These are phyloP conservation scores for Calcarisporium arbuscula DNA, from an alignment of 2,329 filamentous ascomycete genomes.

Conservation along the genomic window DNA sequence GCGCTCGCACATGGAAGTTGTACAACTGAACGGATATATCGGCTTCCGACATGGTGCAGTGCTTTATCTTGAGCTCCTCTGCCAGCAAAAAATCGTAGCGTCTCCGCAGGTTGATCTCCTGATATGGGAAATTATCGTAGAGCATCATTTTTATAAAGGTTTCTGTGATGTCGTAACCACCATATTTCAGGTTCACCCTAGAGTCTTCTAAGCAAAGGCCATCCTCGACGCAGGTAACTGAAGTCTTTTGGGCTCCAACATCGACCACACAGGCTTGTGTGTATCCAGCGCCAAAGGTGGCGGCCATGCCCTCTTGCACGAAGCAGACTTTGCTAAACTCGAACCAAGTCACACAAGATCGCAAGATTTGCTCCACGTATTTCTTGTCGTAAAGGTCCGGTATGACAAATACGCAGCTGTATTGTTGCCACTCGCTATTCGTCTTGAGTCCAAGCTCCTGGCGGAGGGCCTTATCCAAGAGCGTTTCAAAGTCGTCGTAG, in stretches of 20 bases:
- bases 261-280: constrained; percentile 93
- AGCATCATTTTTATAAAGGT: constrained; percentile 98
- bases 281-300: constrained; percentile 91
- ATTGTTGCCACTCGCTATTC: constrained; percentile 78
- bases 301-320: constrained; percentile 92
- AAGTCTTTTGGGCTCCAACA: constrained; percentile 94
- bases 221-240: constrained; percentile 93
- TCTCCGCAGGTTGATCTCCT: constrained; percentile 84
- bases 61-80: constrained; percentile 91
- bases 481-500: constrained; percentile 78
- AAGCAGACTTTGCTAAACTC: constrained; percentile 86
- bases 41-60: constrained; percentile 84
- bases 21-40: constrained; percentile 83
- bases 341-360: constrained; percentile 82
- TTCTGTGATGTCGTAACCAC: constrained; percentile 87
- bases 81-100: constrained; percentile 90
- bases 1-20: constrained; percentile 85
- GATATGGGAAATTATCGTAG: constrained; percentile 90
- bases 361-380: constrained; percentile 78
- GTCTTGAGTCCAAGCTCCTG: constrained; percentile 74
- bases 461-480: constrained; percentile 80
- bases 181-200: constrained; percentile 88
- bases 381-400: constrained; percentile 94
- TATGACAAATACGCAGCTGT: constrained; percentile 95
- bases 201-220: constrained; percentile 93